These are phyloP conservation scores for Hemileccinum rubropunctum DNA, from an alignment of 768 basidiomycete species.

Conservation along the genomic window DNA sequence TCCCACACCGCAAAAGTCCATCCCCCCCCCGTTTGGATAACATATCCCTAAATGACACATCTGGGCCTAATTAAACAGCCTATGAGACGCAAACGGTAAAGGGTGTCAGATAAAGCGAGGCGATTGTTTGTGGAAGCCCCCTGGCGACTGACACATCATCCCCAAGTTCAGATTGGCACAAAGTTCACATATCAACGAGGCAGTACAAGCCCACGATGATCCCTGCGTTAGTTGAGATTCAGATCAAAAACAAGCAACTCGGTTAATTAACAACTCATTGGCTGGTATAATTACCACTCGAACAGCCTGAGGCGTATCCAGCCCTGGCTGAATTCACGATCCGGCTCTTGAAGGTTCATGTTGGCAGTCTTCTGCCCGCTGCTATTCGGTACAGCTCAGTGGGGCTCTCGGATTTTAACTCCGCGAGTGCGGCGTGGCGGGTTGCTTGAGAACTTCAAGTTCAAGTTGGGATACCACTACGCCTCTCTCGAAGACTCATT, in stretches of 20 bases:
- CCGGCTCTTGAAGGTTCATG: constrained; percentile 3
- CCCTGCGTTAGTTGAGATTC: constrained; percentile 16
- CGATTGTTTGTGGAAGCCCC: constrained; percentile 16
- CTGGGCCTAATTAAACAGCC: constrained; percentile 27
- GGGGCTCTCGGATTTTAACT: constrained; percentile 22
- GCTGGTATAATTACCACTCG: constrained; percentile 27
- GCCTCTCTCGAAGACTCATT: no score
- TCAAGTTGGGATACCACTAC: no score
- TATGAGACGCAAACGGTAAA: constrained; percentile 29
- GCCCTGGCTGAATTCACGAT: constrained; percentile 10
- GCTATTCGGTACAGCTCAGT: neutral
- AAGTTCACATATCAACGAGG: constrained; percentile 26
- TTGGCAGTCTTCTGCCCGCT: neutral
- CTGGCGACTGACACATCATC: constrained; percentile 23
- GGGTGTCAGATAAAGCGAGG: constrained; percentile 22
- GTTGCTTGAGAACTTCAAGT: no score
- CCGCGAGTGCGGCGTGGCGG: constrained; percentile 32
- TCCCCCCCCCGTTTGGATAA: constrained; percentile 31
- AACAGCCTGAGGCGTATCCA: neutral
- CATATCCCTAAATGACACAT: constrained; percentile 28
- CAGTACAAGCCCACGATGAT: constrained; percentile 17
- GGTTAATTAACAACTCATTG: constrained; percentile 16
- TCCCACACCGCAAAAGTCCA: constrained; percentile 23
- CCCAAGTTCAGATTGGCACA: constrained; percentile 14
- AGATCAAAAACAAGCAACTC: constrained; percentile 8